These are phyloP conservation scores for Saccharomycopsis malanga DNA, from an alignment of 805 yeast species.

Conservation along the genomic window DNA sequence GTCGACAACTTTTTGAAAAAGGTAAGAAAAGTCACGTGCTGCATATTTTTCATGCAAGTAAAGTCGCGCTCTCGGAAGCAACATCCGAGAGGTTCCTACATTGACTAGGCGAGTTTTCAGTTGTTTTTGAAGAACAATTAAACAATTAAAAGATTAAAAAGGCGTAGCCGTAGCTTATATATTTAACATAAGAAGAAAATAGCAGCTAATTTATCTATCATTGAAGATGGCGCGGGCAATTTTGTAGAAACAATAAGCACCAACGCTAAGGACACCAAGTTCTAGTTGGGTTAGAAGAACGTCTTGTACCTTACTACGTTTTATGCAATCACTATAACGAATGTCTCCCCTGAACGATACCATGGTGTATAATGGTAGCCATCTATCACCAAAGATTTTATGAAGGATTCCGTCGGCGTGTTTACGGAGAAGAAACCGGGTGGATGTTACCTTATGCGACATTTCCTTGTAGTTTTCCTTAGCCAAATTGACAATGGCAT, in stretches of 20 bases:
- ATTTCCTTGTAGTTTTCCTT: conserved; percentile 78
- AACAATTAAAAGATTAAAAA: too few relatives aligned
- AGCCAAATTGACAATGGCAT: conserved; percentile 72
- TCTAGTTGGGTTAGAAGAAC: conserved; percentile 34
- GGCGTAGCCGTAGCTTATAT: not conserved
- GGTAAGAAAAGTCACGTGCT: too few relatives aligned
- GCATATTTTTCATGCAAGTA: too few relatives aligned
- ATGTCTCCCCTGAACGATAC: conserved; percentile 83
- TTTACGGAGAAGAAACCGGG: conserved; percentile 56
- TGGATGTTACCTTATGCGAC: conserved; percentile 71
- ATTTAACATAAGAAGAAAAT: too few relatives aligned
- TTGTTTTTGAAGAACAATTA: too few relatives aligned
- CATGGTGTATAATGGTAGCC: conserved; percentile 91
- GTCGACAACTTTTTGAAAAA: too few relatives aligned
- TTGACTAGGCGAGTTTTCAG: too few relatives aligned
- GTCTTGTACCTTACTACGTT: conserved; percentile 47
- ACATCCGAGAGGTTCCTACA: too few relatives aligned
- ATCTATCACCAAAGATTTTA: conserved; percentile 46
- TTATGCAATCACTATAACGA: conserved; percentile 62
- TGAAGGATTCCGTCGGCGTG: conserved; percentile 61
- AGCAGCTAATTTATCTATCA: not conserved
- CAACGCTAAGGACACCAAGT: conserved; percentile 6
- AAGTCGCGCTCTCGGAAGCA: too few relatives aligned
- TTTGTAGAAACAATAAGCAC: conserved; percentile 2
- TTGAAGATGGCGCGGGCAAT: not conserved